Base-by-base conservation (phyloP, 148 eudicot genomes). In the Cornus controversa region DNA sequence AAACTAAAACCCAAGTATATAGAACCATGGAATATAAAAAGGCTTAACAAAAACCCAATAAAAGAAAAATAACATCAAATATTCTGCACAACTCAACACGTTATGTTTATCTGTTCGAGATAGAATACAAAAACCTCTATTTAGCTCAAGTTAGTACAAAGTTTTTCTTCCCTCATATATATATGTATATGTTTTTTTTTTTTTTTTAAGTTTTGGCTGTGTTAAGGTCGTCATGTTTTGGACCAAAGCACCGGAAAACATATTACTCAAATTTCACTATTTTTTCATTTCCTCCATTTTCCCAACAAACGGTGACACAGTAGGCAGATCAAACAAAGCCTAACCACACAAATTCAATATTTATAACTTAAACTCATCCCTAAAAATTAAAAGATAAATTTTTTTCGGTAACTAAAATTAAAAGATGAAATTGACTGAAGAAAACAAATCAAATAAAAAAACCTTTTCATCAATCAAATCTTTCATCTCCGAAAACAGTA, bases 391-490 rank as follows among this genome's bases (percentile, higher is more conserved):
- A 31, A 31, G 2, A 31, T 1, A 2, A 31, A 31, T 31, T 31
- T 0, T 31, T 31, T 31, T 31, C 34, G 34, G 0, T 31, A 5
- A 31, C 34, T 31, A 31, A 1, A 31, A 31, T 31, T 31, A 31
- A 31, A 31, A 31, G 34, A 31, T 31, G 34, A 31, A 31, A 31
- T 31, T 31, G 34, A 1, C 34, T 31, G 34, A 75, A 69, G 25
- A 42, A 11, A 76, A 28, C 11, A 66, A 28, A 28, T 18, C 18
- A 75, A 50, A 28, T 50, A 28, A 50, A 45, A 29, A 22, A 20
- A 75, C n/a, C 63, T 20, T 42, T 15, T 45, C 10, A 64, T 40
- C 54, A 74, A 37, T 24, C 34, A 64, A 76, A 75, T 42, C 20
- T 54, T 54, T 31, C 62, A 5, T 31, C 34, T 31, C 34, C 34